These are phyloP conservation scores for Verticillium longisporum DNA, from an alignment of 2,329 filamentous ascomycete genomes.

Conservation along the genomic window DNA sequence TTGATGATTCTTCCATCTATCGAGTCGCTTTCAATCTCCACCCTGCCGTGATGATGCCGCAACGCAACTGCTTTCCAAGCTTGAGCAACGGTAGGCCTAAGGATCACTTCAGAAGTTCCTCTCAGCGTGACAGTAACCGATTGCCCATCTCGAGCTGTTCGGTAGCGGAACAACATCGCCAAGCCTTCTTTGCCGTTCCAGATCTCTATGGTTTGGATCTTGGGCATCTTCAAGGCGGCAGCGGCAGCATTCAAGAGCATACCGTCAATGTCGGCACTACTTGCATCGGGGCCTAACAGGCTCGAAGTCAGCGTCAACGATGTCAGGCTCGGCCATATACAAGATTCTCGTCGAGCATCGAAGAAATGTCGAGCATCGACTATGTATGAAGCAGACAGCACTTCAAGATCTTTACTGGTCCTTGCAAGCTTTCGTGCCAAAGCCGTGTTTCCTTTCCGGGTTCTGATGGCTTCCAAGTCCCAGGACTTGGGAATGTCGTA, in stretches of 20 bases:
- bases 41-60: no score
- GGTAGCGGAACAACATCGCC: slow-evolving; percentile 17
- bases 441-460: no score
- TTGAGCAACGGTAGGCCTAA: background rate
- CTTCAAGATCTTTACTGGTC: no score
- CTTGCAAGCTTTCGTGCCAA: no score
- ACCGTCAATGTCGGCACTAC: slow-evolving; percentile 11
- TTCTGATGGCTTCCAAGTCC: no score
- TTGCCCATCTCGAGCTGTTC: slow-evolving; percentile 11
- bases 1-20: no score
- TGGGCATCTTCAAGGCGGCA: slow-evolving; percentile 19
- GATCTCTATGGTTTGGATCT: slow-evolving; percentile 21
- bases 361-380: slow-evolving; percentile 12
- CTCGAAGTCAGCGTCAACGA: slow-evolving; percentile 23
- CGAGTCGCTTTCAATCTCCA: no score
- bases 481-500: no score
- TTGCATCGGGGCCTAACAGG: slow-evolving; percentile 14
- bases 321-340: slow-evolving; percentile 22
- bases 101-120: slow-evolving; percentile 14
- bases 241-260: no score
- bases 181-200: slow-evolving; percentile 21
- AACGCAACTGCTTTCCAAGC: no score
- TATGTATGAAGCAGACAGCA: slow-evolving; percentile 8
- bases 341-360: slow-evolving; percentile 18
- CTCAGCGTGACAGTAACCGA: slow-evolving; percentile 15